Percentiles rank a stretch among this genome's conserved stretches.
Conservation (phyloP, 2,329 filamentous ascomycete genomes). For the Exophiala alcalophila region DNA sequence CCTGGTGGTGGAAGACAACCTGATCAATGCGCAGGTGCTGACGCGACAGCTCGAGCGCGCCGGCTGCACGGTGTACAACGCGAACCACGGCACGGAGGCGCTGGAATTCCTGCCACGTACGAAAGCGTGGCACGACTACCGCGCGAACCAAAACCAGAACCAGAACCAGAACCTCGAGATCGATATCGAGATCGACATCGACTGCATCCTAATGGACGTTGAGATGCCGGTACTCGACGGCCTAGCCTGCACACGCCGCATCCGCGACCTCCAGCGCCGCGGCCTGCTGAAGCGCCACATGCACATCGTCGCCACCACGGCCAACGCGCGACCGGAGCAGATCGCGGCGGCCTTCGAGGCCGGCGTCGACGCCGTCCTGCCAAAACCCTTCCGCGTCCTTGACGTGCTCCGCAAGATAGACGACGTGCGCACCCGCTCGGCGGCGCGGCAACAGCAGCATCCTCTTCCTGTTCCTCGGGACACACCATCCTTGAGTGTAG, state of each 20-base stretch:
- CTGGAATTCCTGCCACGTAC: conserved; percentile 38
- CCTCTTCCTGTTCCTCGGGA: no score
- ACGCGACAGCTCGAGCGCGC: conserved; percentile 36
- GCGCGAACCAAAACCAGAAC: background rate
- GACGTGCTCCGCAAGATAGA: conserved; percentile 66
- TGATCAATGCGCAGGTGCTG: conserved; percentile 41
- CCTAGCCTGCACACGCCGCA: conserved; percentile 66
- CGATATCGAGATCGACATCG: conserved; percentile 38
- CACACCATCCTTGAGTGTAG: no score
- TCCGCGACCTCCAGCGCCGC: conserved; percentile 63
- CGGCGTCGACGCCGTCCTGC: conserved; percentile 74
- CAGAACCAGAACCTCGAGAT: conserved; percentile 7
- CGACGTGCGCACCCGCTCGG: no score
- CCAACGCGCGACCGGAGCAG: conserved; percentile 55
- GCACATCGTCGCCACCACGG: conserved; percentile 24
- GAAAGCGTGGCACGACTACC: conserved; percentile 13
- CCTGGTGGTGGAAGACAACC: conserved; percentile 45
- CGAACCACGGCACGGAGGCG: conserved; percentile 42
- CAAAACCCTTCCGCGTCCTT: conserved; percentile 71
- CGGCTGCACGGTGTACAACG: conserved; percentile 37
- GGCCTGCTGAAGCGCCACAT: conserved; percentile 33
- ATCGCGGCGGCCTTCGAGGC: conserved; percentile 66
- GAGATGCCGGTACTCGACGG: conserved; percentile 84
- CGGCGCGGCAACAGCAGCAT: no score
- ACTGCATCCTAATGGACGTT: conserved; percentile 73